phyloP scores from a whole-genome alignment of 2,329 filamentous ascomycete species.

The Aspergillus neotritici region DNA sequence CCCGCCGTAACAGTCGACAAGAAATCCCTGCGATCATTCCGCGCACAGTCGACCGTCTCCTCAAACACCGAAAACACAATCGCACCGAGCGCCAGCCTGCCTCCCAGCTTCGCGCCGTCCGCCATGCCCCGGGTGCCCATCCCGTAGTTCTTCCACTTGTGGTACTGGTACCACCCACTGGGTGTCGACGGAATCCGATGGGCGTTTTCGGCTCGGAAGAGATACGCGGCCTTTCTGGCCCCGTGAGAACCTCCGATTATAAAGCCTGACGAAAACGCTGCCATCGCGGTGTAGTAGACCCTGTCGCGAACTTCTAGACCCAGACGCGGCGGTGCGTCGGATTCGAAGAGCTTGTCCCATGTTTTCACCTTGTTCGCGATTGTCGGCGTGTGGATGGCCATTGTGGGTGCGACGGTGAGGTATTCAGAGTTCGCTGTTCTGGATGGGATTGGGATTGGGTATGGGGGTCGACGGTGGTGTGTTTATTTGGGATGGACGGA shows the following conservation, averaged over 20 bases:
- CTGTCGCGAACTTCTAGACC: slow-evolving; percentile 62
- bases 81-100: slow-evolving; percentile 65
- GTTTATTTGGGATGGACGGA: background rate
- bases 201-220: slow-evolving; percentile 92
- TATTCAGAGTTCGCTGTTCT: background rate
- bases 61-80: slow-evolving; percentile 74
- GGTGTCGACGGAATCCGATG: slow-evolving; percentile 81
- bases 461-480: slow-evolving; percentile 10
- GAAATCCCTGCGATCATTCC: slow-evolving; percentile 61
- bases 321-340: slow-evolving; percentile 40
- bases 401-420: slow-evolving; percentile 1
- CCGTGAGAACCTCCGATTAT: slow-evolving; percentile 67
- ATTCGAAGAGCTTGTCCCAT: slow-evolving; percentile 36
- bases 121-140: slow-evolving; percentile 69
- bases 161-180: slow-evolving; percentile 95
- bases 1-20: slow-evolving; percentile 77
- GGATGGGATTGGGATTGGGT: slow-evolving; percentile 3
- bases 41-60: slow-evolving; percentile 70
- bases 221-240: slow-evolving; percentile 66
- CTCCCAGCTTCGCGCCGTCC: slow-evolving; percentile 71
- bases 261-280: slow-evolving; percentile 64
- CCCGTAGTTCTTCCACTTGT: slow-evolving; percentile 95
- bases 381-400: slow-evolving; percentile 12
- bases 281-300: slow-evolving; percentile 57
- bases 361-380: slow-evolving; percentile 26